Evolutionary conservation across 164 flowering plant genomes (phyloP), one percentile per base, ranked within the genome.

Genomic region (Macadamia tetraphylla): DNA sequence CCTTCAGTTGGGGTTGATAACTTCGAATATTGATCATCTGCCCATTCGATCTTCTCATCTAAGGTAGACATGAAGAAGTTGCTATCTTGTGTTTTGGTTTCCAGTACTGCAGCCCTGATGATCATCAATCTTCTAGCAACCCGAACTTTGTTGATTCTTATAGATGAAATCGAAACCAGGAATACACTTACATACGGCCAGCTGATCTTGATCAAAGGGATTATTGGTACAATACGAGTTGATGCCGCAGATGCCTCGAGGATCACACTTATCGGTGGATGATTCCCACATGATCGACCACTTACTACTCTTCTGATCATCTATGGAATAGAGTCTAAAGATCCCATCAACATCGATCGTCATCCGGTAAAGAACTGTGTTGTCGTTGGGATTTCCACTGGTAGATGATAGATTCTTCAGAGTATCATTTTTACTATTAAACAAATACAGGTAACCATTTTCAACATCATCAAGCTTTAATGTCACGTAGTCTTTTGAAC

Each of bases 141-240:
- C 75, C 0, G 18, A 44, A 18, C 11, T 57, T 67, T 11, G 31
- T 3, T 58, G 55, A 5, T 29, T 29, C 6, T 51, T 18, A n/a
- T 32, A 6, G 11, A 69, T 63, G 8, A 63, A 57, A 6, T 44
- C 70, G 53, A 77, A 77, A 3, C 80, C 80, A 1, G 80, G 77
- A 44, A 70, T 63, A 56, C 80, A 77, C 0, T 10, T 31, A 15
- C 69, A 71, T 1, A 17, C 40, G 32, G 42, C 40, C n/a, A 9
- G 51, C 14, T 48, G 43, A 60, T 71, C 74, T 23, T 23, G 23
- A 23, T 23, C 23, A 23, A 23, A 23, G 23, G 23, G 23, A 18
- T 9, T 58, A 6, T 0, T 18, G 52, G 14, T 23, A 29, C 74
- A 71, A 32, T 30, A 71, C 29, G 52, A 58, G 49, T 71, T 71